Conservation (phyloP, 1,284 basidiomycete species). For the Quambalaria eucalypti region DNA sequence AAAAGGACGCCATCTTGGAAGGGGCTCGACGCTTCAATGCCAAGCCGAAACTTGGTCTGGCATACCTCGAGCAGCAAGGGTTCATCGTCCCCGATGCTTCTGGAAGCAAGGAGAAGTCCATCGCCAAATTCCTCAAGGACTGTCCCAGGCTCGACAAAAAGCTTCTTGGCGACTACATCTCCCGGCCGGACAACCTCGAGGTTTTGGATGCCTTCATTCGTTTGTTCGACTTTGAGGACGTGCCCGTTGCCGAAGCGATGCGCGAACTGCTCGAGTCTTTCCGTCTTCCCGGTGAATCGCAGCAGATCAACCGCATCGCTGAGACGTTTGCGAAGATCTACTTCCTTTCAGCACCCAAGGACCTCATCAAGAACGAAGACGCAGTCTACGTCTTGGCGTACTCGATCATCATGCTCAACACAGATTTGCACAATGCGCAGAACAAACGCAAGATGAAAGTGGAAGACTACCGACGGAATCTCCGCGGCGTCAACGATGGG, state of each 20-base stretch:
- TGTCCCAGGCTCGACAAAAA: constrained; percentile 85
- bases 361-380: constrained; percentile 74
- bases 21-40: constrained; percentile 82
- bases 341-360: constrained; percentile 77
- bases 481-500: constrained; percentile 84
- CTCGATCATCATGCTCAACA: constrained; percentile 97
- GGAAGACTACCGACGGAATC: constrained; percentile 84
- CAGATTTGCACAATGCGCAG: constrained; percentile 95
- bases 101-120: constrained; percentile 31
- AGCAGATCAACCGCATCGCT: constrained; percentile 88
- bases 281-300: constrained; percentile 86
- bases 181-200: constrained; percentile 75
- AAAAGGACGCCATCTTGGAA: constrained; percentile 74
- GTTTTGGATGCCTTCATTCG: constrained; percentile 78
- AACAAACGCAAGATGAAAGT: constrained; percentile 95
- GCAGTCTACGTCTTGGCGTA: constrained; percentile 89
- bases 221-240: constrained; percentile 81
- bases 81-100: constrained; percentile 45
- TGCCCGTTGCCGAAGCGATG: constrained; percentile 88
- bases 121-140: constrained; percentile 74
- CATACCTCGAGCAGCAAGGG: constrained; percentile 57
- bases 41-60: constrained; percentile 90
- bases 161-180: constrained; percentile 85
- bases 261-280: constrained; percentile 88
- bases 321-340: constrained; percentile 88